Evolutionary conservation across 805 yeast genomes (phyloP), one percentile per base, ranked within the genome.

Genomic region (Jamesozyma jinghongensis): DNA sequence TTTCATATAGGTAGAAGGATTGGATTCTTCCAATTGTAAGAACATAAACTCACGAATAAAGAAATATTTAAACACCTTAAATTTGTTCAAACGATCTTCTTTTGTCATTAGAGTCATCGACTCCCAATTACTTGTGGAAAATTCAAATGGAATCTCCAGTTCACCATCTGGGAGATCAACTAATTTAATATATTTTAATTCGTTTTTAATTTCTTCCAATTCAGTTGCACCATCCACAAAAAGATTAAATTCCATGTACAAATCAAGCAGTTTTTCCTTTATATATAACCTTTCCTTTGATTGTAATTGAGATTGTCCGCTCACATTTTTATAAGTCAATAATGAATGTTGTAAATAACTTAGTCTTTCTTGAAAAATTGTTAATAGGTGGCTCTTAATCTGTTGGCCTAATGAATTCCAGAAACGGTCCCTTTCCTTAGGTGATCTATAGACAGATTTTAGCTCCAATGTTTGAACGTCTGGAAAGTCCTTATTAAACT

Each of bases 371-470:
- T 58, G 56, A 27, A 61, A 57, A n/a, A 55, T 50, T 17, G 47
- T 50, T 26, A 61, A 30, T 11, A 57, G 29, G 13, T 42, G 48
- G 4, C 39, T 32, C 35, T 57, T 57, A 30, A 61, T 33, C 12
- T 48, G 45, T 14, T 50, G 45, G 19, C 53, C 44, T 25, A 58
- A 43, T 19, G 53, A 52, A 32, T 40, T 43, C 64, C 64, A 59
- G 35, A 59, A 58, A 8, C 52, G 56, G 12, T 48, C 48, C 37
- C 49, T 56, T 32, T 57, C 63, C 20, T 43, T 47, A 5, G 52
- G 51, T 4, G 65, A 61, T 36, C 52, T 61, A 40, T 61, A 61
- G 19, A 61, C 59, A 14, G 64, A 52, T 44, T 52, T 57, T 10
- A 59, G 41, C 37, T 59, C 64, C n/a, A 59, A 33, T 5, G 54